Evolutionary conservation across 2,329 filamentous ascomycete genomes (phyloP), one percentile per base, ranked within the genome.

Genomic region (Sporothrix curviconia): DNA sequence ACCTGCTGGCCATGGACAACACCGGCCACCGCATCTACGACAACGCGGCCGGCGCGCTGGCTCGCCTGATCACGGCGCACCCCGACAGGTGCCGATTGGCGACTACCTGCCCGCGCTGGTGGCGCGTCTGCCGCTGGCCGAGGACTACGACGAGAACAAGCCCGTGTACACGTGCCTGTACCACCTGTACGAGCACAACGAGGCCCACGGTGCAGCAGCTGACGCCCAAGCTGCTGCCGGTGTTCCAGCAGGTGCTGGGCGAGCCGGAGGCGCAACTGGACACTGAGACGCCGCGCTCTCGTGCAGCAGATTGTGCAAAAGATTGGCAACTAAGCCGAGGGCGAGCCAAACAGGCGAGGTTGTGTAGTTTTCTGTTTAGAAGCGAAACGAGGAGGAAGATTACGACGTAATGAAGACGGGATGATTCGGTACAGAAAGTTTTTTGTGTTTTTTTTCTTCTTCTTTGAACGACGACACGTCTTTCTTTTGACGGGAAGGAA

Each of bases 81-180:
- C 86, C 89, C n/a, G 85, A 92, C 64, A 83, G 82, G 85, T 95
- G 9, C 91, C 92, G 17, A 80, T 95, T 55, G 75, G 80, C 39
- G 85, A 96, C 60, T 89, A 95, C 19, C 81, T 99, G 1, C 92
- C 92, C 25, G 84, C 84, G 1, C 75, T 97, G 28, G 81, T 95
- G 57, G 81, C 82, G 60, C 81, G 92, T 28, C 81, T 97, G 37
- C 94, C 94, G 9, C 79, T 97, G 61, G 89, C 89, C 72, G 92
- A 96, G 69, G 94, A 97, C 71, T 97, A 83, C 66, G 91, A 96
- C 73, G 94, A 97, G 82, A 97, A 99, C 74, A 89, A 90, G 66
- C 91, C 94, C 8, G 85, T 97, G 60, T 99, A 87, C 75, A 82
- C 87, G 71, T 95, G 92, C 83, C 86, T 99, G 67, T 86, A 89